These are phyloP conservation scores for Pythium pectinolyticum DNA, from an alignment of 352 stramenopile genomes.

Conservation along the genomic window DNA sequence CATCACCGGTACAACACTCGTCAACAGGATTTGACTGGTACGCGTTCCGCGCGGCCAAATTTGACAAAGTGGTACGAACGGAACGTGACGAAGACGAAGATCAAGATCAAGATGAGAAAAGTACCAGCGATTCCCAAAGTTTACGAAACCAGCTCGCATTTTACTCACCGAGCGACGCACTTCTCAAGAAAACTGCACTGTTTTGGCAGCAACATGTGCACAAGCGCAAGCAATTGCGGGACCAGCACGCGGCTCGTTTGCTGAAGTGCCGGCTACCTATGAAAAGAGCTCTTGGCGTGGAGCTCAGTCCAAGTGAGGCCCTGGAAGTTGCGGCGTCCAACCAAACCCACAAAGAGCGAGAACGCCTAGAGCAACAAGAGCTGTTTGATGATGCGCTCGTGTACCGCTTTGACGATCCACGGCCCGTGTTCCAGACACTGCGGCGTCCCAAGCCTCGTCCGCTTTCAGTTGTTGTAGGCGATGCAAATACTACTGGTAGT, in stretches of 20 bases:
- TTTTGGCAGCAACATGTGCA: constrained; percentile 43
- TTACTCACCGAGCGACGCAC: constrained; percentile 45
- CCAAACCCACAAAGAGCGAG: constrained; percentile 11
- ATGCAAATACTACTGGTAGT: no score
- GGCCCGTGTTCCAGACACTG: constrained; percentile 30
- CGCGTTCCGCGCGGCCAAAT: constrained; percentile 31
- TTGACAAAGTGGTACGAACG: constrained; percentile 5
- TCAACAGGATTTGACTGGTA: constrained; percentile 32
- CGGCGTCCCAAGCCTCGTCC: constrained; percentile 17
- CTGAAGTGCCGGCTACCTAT: constrained; percentile 25
- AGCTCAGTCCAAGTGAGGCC: constrained; percentile 18
- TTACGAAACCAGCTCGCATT: constrained; percentile 37
- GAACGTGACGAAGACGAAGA: neutral
- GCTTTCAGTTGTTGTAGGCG: neutral
- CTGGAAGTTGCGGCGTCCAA: constrained; percentile 9
- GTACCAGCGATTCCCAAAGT: neutral
- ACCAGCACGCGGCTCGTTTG: constrained; percentile 15
- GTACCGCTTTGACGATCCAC: constrained; percentile 32
- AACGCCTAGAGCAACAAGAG: constrained; percentile 17
- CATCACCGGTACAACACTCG: neutral
- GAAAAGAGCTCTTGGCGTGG: constrained; percentile 34
- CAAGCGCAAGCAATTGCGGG: constrained; percentile 25
- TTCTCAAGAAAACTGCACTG: constrained; percentile 48
- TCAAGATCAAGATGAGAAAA: constrained; percentile 4
- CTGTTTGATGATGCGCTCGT: constrained; percentile 35